Conservation (phyloP, 2,329 filamentous ascomycete species). For the Uncinocarpus reesii region DNA sequence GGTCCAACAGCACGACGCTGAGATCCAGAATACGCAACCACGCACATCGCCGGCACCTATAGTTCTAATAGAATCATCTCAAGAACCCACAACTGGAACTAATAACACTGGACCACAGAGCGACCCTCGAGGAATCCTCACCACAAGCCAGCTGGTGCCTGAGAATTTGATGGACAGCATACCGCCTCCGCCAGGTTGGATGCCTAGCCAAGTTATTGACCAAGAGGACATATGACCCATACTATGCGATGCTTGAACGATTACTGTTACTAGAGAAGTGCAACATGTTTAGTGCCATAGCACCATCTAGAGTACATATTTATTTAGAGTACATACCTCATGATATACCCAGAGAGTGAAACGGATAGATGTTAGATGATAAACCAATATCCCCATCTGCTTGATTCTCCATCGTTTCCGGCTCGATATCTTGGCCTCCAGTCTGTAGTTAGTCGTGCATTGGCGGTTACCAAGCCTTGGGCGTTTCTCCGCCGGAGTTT, state of each 20-base stretch:
- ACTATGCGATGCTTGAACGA: neutral
- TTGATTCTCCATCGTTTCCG: too few species aligned
- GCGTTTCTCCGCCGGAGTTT: too few species aligned
- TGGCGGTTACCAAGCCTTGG: too few species aligned
- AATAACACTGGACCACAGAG: neutral
- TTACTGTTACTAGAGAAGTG: neutral
- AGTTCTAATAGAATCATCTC: conserved; percentile 36
- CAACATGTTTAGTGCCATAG: too few species aligned
- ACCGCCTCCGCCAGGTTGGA: conserved; percentile 31
- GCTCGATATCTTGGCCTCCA: too few species aligned
- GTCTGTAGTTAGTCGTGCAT: too few species aligned
- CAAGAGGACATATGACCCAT: conserved; percentile 20
- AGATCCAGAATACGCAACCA: conserved; percentile 15
- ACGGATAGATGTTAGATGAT: too few species aligned
- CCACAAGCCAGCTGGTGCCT: conserved; percentile 30
- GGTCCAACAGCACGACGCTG: conserved; percentile 12
- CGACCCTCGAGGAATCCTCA: conserved; percentile 21
- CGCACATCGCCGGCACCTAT: conserved; percentile 21
- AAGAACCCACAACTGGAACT: conserved; percentile 19
- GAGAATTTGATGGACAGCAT: conserved; percentile 38
- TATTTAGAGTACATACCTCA: neutral
- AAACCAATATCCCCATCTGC: too few species aligned
- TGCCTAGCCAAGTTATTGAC: conserved; percentile 31
- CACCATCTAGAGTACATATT: too few species aligned
- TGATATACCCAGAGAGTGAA: too few species aligned